Evolutionary conservation across 768 basidiomycete species (phyloP), one percentile per base, ranked within the genome.

Genomic region (Hebeloma cylindrosporum): DNA sequence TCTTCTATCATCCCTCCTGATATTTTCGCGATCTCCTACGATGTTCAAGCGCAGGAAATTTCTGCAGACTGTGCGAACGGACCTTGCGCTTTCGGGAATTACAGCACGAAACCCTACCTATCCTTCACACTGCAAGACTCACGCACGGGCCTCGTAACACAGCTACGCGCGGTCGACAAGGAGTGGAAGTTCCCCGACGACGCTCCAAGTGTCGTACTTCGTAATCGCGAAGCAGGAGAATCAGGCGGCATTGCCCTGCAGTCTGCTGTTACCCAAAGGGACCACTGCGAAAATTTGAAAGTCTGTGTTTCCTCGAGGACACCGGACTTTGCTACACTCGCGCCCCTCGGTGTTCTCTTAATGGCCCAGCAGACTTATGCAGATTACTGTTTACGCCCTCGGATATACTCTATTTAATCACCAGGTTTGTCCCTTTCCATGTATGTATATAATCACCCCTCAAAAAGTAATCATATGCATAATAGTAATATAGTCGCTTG

Each of bases 141-240:
- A 9, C 22, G 27, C 17, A 38, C 36, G 7, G 21, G 17, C 2
- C n/a, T 13, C 23, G 36, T n/a, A 38, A 48, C 28, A 4, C 18
- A 26, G 9, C 36, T 54, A 5, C 50, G 35, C 18, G 35, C 47
- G 6, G 26, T 28, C 5, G 44, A 55, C 28, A 29, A 36, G 11
- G 43, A 52, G 29, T 55, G 54, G 54, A 8, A 14, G 23, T 55
- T 48, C 35, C 34, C 33, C 2, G 30, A 49, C 22, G 53, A 55
- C 33, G 53, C 53, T 2, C 53, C 53, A 0, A 55, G 51, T 28
- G 48, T 55, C 16, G 34, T 37, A 14, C 32, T 49, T 20, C 21
- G 41, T 10, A 30, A 41, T 21, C n/a, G 39, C n/a, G 20, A 43
- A 16, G 8, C 14, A 4, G 39, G 25, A 21, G 18, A 22, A 6